Evolutionary conservation across 768 basidiomycete genomes (phyloP), one percentile per base, ranked within the genome.

Genomic region (Boletus subcaerulescens): DNA sequence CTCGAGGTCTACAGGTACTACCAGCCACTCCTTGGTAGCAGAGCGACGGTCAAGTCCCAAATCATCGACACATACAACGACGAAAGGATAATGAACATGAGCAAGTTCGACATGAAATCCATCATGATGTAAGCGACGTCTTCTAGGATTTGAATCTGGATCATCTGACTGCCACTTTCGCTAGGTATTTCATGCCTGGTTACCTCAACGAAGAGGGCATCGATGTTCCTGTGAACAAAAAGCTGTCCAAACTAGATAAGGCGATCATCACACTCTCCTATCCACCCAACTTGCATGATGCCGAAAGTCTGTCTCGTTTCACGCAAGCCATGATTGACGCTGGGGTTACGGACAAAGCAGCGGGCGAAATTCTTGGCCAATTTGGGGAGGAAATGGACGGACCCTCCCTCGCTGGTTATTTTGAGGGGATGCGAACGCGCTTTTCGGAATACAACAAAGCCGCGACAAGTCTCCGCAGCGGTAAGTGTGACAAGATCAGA

Each of bases 1-100:
- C 12, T 38, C 15, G 52, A 47, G 38, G 55, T 48, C 43, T 52
- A 52, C 14, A 22, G 12, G 6, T 52, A 38, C 38, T 39, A 54
- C 13, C 3, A 15, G 13, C 49, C 49, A 6, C 31, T 41, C 15
- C 49, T 50, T 14, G 31, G n/a, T 32, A 18, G 11, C 45, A 45
- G 45, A 32, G 45, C 31, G 31, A 2, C 5, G 26, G 45, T 45
- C 29, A 45, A 45, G 12, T 45, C 45, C 31, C 45, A 45, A 45
- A 32, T 45, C 29, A 45, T 45, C 31, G 31, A 45, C 31, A 45
- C 44, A n/a, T 45, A 45, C 31, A 45, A 45, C 31, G 31, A 18
- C 11, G n/a, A 11, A n/a, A 12, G 11, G n/a, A 45, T 45, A 31
- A 45, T 45, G 45, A 45, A 45, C 31, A 45, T 45, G 45, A 45